Conservation (phyloP, 2,329 filamentous ascomycete species). For the Sarocladium brachiariae region DNA sequence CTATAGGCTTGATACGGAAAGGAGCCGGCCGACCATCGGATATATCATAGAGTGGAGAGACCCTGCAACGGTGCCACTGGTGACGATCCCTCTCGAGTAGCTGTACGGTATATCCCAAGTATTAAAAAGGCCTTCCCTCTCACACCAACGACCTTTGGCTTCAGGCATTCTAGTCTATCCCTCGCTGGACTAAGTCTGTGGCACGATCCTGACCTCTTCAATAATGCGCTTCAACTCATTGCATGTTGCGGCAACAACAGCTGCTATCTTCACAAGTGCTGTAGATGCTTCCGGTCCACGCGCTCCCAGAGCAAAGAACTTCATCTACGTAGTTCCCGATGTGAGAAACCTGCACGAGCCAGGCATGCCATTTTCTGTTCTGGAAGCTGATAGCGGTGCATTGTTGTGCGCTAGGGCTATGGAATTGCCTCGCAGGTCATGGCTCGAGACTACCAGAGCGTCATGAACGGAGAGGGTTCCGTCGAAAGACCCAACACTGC, state of each 20-base stretch:
- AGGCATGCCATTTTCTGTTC: too few species aligned
- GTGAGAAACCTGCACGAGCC: too few species aligned
- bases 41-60: not conserved
- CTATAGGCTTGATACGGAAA: not conserved
- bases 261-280: not conserved
- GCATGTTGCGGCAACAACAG: not conserved
- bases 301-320: slow-evolving; percentile 20
- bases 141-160: too few species aligned
- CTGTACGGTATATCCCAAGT: too few species aligned
- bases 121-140: too few species aligned
- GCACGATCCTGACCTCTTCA: too few species aligned
- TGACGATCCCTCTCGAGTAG: not conserved
- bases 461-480: slow-evolving; percentile 14
- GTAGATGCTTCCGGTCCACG: not conserved
- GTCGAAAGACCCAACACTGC: slow-evolving; percentile 14
- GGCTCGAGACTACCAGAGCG: slow-evolving; percentile 18
- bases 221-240: slow-evolving; percentile 6
- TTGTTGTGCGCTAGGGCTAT: too few species aligned
- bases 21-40: not conserved
- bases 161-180: not conserved
- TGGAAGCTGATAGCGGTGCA: too few species aligned
- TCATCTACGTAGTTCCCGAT: slow-evolving; percentile 27
- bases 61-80: not conserved
- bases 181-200: not conserved
- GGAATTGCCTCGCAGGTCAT: slow-evolving; percentile 23